Base-by-base conservation (phyloP, 2,329 filamentous ascomycete species). In the Paracamarosporium sp. region DNA sequence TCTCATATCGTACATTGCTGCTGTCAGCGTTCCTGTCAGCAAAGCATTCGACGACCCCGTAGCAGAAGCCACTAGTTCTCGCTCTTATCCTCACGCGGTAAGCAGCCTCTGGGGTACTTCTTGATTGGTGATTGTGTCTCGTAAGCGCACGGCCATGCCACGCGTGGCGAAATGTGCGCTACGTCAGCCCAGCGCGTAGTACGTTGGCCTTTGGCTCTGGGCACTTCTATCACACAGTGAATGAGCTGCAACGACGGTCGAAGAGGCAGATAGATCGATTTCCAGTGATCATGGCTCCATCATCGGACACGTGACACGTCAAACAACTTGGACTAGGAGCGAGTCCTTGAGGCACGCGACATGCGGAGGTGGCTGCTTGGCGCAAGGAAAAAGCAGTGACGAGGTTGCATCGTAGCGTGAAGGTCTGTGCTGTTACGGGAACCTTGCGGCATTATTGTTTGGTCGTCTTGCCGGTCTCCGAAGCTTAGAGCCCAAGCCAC, bases 331-430 rank as follows among this genome's bases (percentile, higher is more conserved):
- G 17, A 13, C 15, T 20, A 20, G 50, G 36, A 5, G 13, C 9
- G 27, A 22, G 17, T 13, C 28, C n/a, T 24, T 12, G 43, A 41
- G 38, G 28, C 40, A 25, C 20, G 38, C 44, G 54, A 44, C 25
- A 27, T 50, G 44, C 24, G 36, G 50, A 45, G 50, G 51, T 50
- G 31, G 55, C 35, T 43, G 55, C 55, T 56, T 61, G 59, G 59
- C 59, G 28, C 33, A 13, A 41, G 51, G 55, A 31, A 50, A 53
- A 55, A 54, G 45, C 43, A 43, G 50, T 7, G n/a, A 15, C 24
- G 28, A 12, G 27, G 53, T 53, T 55, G 56, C 52, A 55, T 35
- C n/a, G 54, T 46, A 47, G 54, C 53, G 44, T 27, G 13, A 20
- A 17, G 12, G 46, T 36, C 27, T 27, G 45, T 48, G 44, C 44